These are phyloP conservation scores for Huntiella omanensis DNA, from an alignment of 2,329 filamentous ascomycete species.

Conservation along the genomic window DNA sequence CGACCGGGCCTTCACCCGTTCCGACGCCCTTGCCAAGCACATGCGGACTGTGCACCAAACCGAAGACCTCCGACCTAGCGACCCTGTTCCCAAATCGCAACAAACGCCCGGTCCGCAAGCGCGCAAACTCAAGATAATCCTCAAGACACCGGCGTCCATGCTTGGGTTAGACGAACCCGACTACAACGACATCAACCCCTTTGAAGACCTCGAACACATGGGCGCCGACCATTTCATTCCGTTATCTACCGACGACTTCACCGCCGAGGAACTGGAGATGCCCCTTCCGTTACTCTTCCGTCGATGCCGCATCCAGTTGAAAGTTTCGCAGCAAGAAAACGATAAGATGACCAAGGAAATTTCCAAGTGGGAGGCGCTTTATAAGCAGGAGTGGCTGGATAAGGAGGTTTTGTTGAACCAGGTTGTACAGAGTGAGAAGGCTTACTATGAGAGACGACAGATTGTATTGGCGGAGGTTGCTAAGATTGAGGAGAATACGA, in stretches of 20 bases:
- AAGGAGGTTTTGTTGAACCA: slow-evolving; percentile 67
- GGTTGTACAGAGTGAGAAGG: slow-evolving; percentile 45
- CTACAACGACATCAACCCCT: slow-evolving; percentile 32
- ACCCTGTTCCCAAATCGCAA: slow-evolving; percentile 40
- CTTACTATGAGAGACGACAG: slow-evolving; percentile 40
- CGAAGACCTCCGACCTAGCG: slow-evolving; percentile 67
- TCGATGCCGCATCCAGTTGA: slow-evolving; percentile 51
- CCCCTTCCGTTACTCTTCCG: slow-evolving; percentile 40
- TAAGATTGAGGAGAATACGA: slow-evolving; percentile 16
- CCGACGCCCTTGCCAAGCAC: slow-evolving; percentile 89
- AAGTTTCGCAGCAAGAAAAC: slow-evolving; percentile 52
- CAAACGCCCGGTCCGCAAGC: slow-evolving; percentile 19
- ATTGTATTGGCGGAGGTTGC: slow-evolving; percentile 24
- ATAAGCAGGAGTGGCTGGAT: slow-evolving; percentile 57
- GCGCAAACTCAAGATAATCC: slow-evolving; percentile 41
- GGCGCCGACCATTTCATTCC: slow-evolving; percentile 36
- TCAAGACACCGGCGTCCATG: slow-evolving; percentile 41
- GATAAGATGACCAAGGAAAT: slow-evolving; percentile 46
- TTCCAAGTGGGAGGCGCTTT: slow-evolving; percentile 44
- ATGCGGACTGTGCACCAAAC: slow-evolving; percentile 96
- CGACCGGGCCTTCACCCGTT: slow-evolving; percentile 88
- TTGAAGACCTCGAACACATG: slow-evolving; percentile 21
- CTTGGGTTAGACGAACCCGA: slow-evolving; percentile 32
- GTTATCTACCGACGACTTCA: slow-evolving; percentile 41
- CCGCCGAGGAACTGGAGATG: slow-evolving; percentile 42